These are phyloP conservation scores for Suillus placidus DNA, from an alignment of 768 basidiomycete genomes.

Conservation along the genomic window DNA sequence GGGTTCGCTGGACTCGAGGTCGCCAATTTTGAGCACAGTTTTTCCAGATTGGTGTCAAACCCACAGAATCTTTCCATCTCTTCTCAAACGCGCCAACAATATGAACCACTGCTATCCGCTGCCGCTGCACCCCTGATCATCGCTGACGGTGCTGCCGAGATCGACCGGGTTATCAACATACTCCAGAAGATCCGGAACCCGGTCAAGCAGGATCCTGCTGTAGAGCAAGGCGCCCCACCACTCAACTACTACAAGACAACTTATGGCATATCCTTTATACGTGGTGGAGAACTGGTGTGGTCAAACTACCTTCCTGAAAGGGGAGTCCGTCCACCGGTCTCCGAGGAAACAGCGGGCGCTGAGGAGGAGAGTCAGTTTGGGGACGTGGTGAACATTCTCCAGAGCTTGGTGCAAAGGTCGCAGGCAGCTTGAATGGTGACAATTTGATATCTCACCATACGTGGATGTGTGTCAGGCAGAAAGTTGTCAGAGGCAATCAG, in stretches of 20 bases:
- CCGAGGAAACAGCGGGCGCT: conserved; percentile 51
- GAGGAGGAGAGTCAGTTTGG: conserved; percentile 70
- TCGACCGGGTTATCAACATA: neutral
- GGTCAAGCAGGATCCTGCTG: neutral
- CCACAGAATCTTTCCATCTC: neutral
- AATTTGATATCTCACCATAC: too few relatives aligned
- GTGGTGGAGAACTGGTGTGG: neutral
- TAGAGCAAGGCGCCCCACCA: conserved; percentile 1
- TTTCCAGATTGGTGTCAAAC: conserved; percentile 4
- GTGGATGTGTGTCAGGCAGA: neutral
- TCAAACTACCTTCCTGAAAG: conserved; percentile 49
- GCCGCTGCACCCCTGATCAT: neutral
- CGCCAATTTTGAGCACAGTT: conserved; percentile 3
- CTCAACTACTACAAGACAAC: conserved; percentile 4
- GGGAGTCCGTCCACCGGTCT: conserved; percentile 40
- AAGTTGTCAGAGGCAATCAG: neutral
- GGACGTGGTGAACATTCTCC: conserved; percentile 69
- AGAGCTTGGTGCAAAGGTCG: conserved; percentile 36
- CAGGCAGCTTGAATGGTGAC: conserved; percentile 20
- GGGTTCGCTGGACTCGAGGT: conserved; percentile 5
- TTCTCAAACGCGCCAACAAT: conserved; percentile 1
- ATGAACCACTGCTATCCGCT: conserved; percentile 1
- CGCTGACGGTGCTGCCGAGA: neutral
- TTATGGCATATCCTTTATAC: neutral
- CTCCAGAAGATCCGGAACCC: conserved; percentile 2